Conservation (phyloP, 345 rosid genomes). For the Rhodomyrtus tomentosa region DNA sequence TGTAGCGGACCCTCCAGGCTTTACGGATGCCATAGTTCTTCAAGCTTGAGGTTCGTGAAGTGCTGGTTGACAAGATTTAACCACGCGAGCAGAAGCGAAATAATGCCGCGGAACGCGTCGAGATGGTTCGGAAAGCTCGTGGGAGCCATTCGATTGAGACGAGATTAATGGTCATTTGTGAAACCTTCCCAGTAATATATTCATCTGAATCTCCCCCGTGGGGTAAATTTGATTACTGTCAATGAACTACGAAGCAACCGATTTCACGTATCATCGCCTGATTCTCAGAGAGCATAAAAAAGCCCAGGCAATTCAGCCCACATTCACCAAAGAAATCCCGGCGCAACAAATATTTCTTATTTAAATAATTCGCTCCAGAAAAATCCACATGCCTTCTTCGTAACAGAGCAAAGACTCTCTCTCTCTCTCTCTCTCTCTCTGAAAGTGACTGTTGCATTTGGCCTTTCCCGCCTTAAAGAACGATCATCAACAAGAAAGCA, state of each 20-base stretch:
- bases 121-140: neutral
- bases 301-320: neutral
- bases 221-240: neutral
- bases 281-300: no score
- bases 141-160: neutral
- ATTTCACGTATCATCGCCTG: no score
- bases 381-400: neutral
- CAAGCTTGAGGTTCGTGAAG: neutral
- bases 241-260: neutral
- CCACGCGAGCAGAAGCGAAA: neutral
- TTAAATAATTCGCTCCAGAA: neutral
- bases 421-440: neutral
- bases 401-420: neutral
- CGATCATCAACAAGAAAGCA: neutral
- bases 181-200: neutral
- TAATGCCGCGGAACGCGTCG: neutral
- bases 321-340: neutral
- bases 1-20: neutral
- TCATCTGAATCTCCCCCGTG: neutral
- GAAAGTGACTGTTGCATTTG: neutral
- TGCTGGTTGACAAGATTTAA: neutral
- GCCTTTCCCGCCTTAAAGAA: neutral
- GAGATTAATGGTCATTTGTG: neutral
- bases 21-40: neutral
- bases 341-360: neutral